phyloP scores from a whole-genome alignment of 2,329 filamentous ascomycete species.

The Tolypocladium endophyticum region DNA sequence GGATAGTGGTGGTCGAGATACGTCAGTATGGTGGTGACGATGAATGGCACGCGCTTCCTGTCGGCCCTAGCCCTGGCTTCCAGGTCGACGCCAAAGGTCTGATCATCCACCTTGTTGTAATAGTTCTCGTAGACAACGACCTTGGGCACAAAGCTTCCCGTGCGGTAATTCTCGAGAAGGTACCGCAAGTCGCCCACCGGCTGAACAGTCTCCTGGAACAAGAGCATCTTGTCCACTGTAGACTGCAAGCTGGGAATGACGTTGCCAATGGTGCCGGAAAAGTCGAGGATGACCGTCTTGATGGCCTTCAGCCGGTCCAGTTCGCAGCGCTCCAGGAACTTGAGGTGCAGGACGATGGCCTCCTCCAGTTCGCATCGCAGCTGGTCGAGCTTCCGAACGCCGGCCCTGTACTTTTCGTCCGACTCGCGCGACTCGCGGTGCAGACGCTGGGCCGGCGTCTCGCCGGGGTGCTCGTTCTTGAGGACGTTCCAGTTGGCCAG shows the following conservation, averaged over 20 bases:
- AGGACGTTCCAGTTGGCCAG: constrained; percentile 87
- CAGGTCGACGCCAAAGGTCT: constrained; percentile 97
- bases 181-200: constrained; percentile 83
- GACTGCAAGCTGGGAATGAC: constrained; percentile 94
- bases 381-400: constrained; percentile 77
- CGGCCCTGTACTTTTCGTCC: constrained; percentile 86
- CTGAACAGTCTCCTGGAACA: constrained; percentile 98
- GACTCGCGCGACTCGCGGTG: constrained; percentile 81
- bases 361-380: constrained; percentile 93
- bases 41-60: constrained; percentile 85
- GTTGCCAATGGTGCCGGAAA: constrained; percentile 94
- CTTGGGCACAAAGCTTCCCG: constrained; percentile 81
- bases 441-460: constrained; percentile 78
- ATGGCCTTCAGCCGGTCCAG: constrained; percentile 93
- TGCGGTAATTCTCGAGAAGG: constrained; percentile 92
- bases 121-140: constrained; percentile 97
- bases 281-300: constrained; percentile 95
- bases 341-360: constrained; percentile 82
- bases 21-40: constrained; percentile 86
- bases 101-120: constrained; percentile 95
- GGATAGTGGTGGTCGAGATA: constrained; percentile 96
- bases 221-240: constrained; percentile 95
- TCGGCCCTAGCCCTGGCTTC: constrained; percentile 88
- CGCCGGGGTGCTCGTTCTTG: constrained; percentile 74
- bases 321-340: constrained; percentile 95